Base-by-base conservation (phyloP, 371 early-diverging fungal genomes). In the Sporodiniella umbellata region DNA sequence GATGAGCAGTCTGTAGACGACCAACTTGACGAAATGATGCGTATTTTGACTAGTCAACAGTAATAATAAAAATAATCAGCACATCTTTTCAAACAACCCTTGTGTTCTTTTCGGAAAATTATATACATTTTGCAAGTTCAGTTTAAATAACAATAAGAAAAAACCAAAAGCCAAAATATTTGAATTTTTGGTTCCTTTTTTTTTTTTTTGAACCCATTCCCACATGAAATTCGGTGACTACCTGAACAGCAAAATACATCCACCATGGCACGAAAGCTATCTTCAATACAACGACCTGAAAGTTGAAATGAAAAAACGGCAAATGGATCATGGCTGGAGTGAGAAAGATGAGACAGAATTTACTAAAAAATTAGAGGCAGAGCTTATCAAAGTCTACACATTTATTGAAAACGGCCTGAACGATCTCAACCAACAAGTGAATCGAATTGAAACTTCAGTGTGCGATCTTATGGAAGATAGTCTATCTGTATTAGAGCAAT, bases 321-420 rank as follows among this genome's bases (percentile, higher is more conserved):
- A 70, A 37, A 21, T 66, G 19, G 56, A 61, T 18, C 57, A 60
- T 14, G 63, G 54, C 14, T 88, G 86, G 68, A 74, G 77, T n/a
- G 74, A 73, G 14, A 64, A 60, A 11, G 87, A 88, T 43, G 94
- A 95, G 60, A 62, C 66, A 3, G 83, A 86, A 33, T 93, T 94
- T 68, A 72, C 85, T 19, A 76, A 80, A 42, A 56, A 70, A 19
- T 61, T 93, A 12, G 85, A 86, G 37, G 68, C 80, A n/a, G 95
- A 95, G 60, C 79, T 95, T 23, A 84, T 83, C 53, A 93, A 92
- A 79, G 93, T 90, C 33, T 81, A 85, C 33, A 70, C 79, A 24
- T 95, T 95, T 72, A 83, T 92, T 40, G 64, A 83, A 33, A 68
- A 86, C 43, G 86, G 89, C 60, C 65, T 85, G 42, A 77, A 75